Evolutionary conservation across 768 basidiomycete genomes (phyloP), one percentile per base, ranked within the genome.

Genomic region (Rhodocollybia butyracea): DNA sequence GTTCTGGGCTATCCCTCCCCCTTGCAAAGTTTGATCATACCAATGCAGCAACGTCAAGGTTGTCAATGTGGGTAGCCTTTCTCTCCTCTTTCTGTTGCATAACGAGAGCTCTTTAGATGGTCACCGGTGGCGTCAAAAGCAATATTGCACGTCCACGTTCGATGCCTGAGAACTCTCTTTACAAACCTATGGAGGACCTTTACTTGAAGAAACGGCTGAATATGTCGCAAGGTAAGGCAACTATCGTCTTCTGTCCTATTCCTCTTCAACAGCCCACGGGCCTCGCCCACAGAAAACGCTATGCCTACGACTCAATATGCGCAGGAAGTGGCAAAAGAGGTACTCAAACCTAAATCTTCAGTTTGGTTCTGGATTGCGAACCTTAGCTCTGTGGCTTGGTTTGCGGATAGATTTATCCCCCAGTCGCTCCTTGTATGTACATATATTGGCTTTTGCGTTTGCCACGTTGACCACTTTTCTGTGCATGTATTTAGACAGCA

Each of bases 61-160:
- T 10, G 19, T 43, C 24, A 43, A 43, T 43, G 42, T 43, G 27
- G 10, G 17, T 12, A 24, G 30, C n/a, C 21, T 22, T 29, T n/a
- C 51, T 3, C 19, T 2, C 17, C n/a, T n/a, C n/a, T n/a, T 43
- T 17, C 36, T 48, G 10, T 43, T 40, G 2, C 19, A 40, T 30
- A 17, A 47, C n/a, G 2, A 21, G 10, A 10, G 22, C 32, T 22
- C 19, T 26, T 3, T 36, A 63, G 62, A 60, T 63, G 13, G 26
- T 62, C n/a, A 60, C 64, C 21, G 64, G 64, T 6, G 59, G 55
- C 22, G 58, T 65, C 40, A 63, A 62, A 51, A 63, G 58, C 34
- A 60, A 62, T 38, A 52, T 47, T 11, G 22, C 19, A 5, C 27
- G 32, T 56, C 7, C 36, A 46, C 12, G 32, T 31, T 46, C 46